phyloP scores from a whole-genome alignment of 139 green algal species.

The Tetraselmis chui region DNA sequence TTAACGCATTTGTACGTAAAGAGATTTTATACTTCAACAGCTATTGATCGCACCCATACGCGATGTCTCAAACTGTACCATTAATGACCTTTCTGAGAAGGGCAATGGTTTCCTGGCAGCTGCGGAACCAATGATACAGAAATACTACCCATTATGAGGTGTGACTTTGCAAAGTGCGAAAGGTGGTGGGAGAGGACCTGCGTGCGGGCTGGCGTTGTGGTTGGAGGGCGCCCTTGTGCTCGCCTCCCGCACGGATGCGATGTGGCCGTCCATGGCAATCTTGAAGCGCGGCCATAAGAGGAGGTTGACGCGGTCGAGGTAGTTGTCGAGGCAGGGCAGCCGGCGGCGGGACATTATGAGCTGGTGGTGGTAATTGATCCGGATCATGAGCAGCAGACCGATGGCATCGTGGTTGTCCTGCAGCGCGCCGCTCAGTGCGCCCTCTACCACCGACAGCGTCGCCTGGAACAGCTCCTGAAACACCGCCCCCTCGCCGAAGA shows the following conservation, averaged over 20 bases:
- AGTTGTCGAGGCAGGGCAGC: constrained; percentile 81
- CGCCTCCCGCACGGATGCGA: constrained; percentile 20
- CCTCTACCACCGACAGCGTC: constrained; percentile 70
- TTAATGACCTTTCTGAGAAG: too few relatives aligned
- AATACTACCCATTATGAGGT: too few relatives aligned
- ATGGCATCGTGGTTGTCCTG: constrained; percentile 71
- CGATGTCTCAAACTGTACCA: too few relatives aligned
- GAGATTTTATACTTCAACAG: too few relatives aligned
- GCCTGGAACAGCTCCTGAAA: constrained; percentile 69
- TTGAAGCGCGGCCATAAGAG: constrained; percentile 91
- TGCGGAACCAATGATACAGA: too few relatives aligned
- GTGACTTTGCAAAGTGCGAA: too few relatives aligned
- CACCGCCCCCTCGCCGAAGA: constrained; percentile 77
- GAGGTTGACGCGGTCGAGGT: constrained; percentile 90
- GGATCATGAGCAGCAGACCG: constrained; percentile 89
- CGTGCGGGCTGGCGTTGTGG: not conserved
- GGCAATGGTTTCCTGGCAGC: too few relatives aligned
- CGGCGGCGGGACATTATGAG: constrained; percentile 63
- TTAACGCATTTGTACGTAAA: too few relatives aligned
- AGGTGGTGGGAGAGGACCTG: not conserved
- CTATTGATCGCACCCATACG: too few relatives aligned
- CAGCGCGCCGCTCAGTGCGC: constrained; percentile 41
- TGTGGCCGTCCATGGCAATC: constrained; percentile 42
- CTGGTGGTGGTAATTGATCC: constrained; percentile 81
- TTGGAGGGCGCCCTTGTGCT: not conserved